A percentile compares a stretch with the other conserved stretches of the same genome.
Evolutionary conservation across 768 basidiomycete genomes (phyloP).

Genomic region (Zangia roseola): DNA sequence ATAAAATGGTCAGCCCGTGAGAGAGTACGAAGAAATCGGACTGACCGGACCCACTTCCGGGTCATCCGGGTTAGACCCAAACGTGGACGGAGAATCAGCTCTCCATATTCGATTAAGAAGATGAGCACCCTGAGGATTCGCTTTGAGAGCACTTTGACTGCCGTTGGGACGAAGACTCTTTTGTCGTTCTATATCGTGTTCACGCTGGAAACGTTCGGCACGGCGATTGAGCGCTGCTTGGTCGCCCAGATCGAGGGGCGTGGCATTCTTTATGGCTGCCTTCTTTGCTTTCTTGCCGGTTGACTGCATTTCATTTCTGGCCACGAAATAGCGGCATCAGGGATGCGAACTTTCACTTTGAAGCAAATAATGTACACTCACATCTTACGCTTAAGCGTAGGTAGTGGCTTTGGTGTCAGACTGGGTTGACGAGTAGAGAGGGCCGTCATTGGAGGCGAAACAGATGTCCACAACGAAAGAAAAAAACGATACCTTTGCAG

Average conservation of each 20-base stretch:
- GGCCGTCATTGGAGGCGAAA: conserved; percentile 21
- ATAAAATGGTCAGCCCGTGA: conserved; percentile 7
- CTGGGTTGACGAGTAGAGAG: conserved; percentile 32
- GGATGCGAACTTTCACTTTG: background rate
- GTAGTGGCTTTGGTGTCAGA: conserved; percentile 58
- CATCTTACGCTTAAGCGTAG: conserved; percentile 69
- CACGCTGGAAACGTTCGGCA: conserved; percentile 87
- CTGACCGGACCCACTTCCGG: conserved; percentile 73
- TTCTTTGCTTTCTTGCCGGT: conserved; percentile 67
- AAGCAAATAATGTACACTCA: conserved; percentile 32
- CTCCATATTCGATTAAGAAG: conserved; percentile 46
- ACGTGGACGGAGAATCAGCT: conserved; percentile 50
- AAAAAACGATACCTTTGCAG: conserved; percentile 65
- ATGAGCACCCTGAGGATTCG: conserved; percentile 51
- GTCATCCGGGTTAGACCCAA: conserved; percentile 51
- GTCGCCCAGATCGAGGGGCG: conserved; percentile 57
- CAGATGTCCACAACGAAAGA: background rate
- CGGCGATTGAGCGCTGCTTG: conserved; percentile 69
- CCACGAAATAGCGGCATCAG: conserved; percentile 10
- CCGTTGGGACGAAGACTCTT: conserved; percentile 39
- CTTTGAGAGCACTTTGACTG: conserved; percentile 37
- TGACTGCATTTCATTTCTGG: conserved; percentile 38
- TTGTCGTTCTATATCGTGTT: conserved; percentile 83
- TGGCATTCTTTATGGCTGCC: conserved; percentile 38
- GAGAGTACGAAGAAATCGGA: conserved; percentile 8